Conservation (phyloP, 257 asterid genomes). For the Nyctanthes arbortristis region DNA sequence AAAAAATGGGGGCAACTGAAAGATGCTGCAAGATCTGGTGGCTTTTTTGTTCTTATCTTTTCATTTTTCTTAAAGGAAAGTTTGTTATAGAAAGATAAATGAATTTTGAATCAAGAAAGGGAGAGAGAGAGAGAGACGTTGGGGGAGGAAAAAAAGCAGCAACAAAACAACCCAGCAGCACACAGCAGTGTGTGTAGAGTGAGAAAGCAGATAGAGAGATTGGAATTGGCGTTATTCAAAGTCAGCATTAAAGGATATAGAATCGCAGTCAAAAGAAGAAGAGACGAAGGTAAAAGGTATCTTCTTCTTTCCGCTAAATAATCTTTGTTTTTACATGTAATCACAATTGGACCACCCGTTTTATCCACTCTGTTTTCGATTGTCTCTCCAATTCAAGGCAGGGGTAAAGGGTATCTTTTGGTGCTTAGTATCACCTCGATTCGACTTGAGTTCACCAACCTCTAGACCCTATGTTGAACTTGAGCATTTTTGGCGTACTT, state of each 20-base stretch:
- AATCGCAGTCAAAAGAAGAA: slow-evolving; percentile 24
- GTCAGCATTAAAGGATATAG: slow-evolving; percentile 16
- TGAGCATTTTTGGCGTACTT: too few relatives aligned
- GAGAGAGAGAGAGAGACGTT: too few relatives aligned
- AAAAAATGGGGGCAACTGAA: slow-evolving; percentile 24
- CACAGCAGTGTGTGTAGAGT: slow-evolving; percentile 1
- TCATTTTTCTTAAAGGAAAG: neutral
- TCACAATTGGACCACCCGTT: neutral
- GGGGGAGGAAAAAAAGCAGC: slow-evolving; percentile 25
- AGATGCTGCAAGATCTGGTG: slow-evolving; percentile 20
- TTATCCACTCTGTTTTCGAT: neutral
- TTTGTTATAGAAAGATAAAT: slow-evolving; percentile 35
- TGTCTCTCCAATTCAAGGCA: too few relatives aligned
- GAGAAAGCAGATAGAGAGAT: slow-evolving; percentile 21
- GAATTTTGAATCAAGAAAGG: neutral
- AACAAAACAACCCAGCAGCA: too few relatives aligned
- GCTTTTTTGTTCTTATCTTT: slow-evolving; percentile 27
- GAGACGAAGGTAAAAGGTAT: neutral
- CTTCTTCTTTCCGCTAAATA: slow-evolving; percentile 21
- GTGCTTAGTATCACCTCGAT: too few relatives aligned
- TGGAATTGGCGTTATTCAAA: slow-evolving; percentile 16
- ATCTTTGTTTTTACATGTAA: neutral
- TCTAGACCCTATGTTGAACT: too few relatives aligned
- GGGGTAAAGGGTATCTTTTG: too few relatives aligned
- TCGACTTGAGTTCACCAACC: too few relatives aligned